Conservation (phyloP, 257 asterid species). For the Asclepias syriaca region DNA sequence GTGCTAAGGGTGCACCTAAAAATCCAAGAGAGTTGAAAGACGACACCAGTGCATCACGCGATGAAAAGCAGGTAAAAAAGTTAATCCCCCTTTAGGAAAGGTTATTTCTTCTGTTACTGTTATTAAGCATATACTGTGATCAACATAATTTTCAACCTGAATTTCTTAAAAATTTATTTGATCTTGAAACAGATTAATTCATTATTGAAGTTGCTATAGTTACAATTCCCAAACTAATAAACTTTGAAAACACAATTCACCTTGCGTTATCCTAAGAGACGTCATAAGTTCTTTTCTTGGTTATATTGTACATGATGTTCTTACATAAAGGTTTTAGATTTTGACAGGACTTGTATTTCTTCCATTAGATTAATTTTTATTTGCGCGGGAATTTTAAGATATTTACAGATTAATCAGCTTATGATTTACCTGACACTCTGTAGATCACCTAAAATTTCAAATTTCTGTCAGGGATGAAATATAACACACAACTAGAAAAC, state of each 20-base stretch:
- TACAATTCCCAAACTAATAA: background rate
- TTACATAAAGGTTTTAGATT: background rate
- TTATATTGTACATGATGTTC: background rate
- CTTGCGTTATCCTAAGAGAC: background rate
- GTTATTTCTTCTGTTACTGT: background rate
- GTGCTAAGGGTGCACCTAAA: conserved; percentile 68
- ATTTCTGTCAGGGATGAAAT: background rate
- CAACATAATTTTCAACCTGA: background rate
- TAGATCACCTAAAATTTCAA: background rate
- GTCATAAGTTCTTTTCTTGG: background rate
- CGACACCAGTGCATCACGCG: conserved; percentile 78
- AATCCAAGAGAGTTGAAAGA: conserved; percentile 84
- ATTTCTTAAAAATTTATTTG: background rate
- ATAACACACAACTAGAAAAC: background rate
- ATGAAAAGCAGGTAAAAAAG: conserved; percentile 67
- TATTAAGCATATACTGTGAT: background rate
- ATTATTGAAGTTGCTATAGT: background rate
- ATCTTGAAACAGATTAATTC: background rate
- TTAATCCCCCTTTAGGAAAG: background rate
- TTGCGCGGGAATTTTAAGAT: background rate
- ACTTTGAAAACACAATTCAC: background rate
- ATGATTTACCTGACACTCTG: background rate
- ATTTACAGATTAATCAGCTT: background rate
- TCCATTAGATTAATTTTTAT: background rate
- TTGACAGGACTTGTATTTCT: background rate